Conservation (phyloP, 2,329 filamentous ascomycete species). For the Blastomyces parvus region DNA sequence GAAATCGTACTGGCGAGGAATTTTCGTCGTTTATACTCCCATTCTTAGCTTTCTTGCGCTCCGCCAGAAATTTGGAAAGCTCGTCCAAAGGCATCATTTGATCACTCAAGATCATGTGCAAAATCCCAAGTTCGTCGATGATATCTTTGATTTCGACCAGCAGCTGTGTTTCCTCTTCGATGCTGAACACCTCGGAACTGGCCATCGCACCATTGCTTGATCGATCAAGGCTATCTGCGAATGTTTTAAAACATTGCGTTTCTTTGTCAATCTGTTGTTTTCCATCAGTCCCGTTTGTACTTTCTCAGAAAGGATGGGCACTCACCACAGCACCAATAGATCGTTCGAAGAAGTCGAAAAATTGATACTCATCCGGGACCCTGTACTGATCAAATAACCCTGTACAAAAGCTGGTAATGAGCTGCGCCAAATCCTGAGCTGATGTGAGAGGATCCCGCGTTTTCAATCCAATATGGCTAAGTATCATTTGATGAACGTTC, state of each 20-base stretch:
- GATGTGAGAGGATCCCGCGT: constrained; percentile 46
- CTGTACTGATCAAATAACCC: constrained; percentile 53
- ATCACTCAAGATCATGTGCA: constrained; percentile 44
- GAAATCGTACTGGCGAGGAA: constrained; percentile 13
- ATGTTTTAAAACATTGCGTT: constrained; percentile 20
- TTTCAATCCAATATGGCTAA: constrained; percentile 44
- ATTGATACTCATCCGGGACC: constrained; percentile 38
- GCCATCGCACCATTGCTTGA: background rate
- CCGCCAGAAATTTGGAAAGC: constrained; percentile 24
- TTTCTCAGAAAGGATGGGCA: background rate
- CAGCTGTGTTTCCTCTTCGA: constrained; percentile 51
- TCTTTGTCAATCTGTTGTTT: constrained; percentile 18
- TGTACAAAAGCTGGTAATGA: constrained; percentile 52
- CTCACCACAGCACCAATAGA: constrained; percentile 45
- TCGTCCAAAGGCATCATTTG: constrained; percentile 6
- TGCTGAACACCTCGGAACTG: constrained; percentile 41
- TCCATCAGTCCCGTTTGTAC: background rate
- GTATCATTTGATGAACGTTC: constrained; percentile 52
- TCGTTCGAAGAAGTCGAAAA: constrained; percentile 58
- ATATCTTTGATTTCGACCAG: constrained; percentile 59
- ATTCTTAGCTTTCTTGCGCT: constrained; percentile 20
- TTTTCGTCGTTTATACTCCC: constrained; percentile 3
- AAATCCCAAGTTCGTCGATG: constrained; percentile 47
- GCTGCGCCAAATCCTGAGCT: constrained; percentile 53
- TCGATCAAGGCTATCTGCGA: background rate